Evolutionary conservation across 2,329 filamentous ascomycete genomes (phyloP), one percentile per base, ranked within the genome.

Genomic region (Cytospora piceae): DNA sequence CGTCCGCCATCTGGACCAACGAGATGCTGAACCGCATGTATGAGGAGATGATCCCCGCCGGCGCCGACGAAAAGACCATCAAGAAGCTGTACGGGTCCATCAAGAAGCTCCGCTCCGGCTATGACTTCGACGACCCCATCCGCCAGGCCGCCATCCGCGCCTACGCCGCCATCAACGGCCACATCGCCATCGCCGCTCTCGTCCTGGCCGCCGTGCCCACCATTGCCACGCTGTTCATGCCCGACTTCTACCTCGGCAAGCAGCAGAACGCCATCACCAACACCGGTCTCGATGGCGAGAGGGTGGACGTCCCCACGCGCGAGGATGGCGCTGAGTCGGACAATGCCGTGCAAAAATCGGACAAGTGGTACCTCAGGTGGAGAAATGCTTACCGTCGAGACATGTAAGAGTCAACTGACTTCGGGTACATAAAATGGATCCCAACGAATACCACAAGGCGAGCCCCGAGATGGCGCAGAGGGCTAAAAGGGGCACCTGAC

Each of bases 161-260:
- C 2, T 79, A 79, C 63, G 67, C 75, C 8, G 61, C 68, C 17
- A 73, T 73, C 15, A 75, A 79, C 60, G 77, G 77, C 0, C 74
- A 76, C 46, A 78, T 80, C 17, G 71, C 73, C 32, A 73, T 74
- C 9, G 67, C 72, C 1, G 69, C 77, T 7, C 65, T 79, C 27
- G 64, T 68, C 4, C 67, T 80, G 20, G 70, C 76, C 32, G 64
- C 58, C 20, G 63, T 80, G 0, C 73, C 78, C 1, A 53, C 78
- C 0, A 58, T 79, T 32, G 77, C 75, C 4, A 70, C 77, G 1
- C 70, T 80, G 27, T 78, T 77, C 68, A 79, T 80, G 77, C 77
- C 79, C 54, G 74, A 80, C 71, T 81, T 68, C 55, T 70, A 70
- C 61, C 67, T 70, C 2, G 69, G 69, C 51, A 70, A 70, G 60